Evolutionary conservation across 1,284 basidiomycete species (phyloP).

Genomic region (Fomitopsis pinicola): DNA sequence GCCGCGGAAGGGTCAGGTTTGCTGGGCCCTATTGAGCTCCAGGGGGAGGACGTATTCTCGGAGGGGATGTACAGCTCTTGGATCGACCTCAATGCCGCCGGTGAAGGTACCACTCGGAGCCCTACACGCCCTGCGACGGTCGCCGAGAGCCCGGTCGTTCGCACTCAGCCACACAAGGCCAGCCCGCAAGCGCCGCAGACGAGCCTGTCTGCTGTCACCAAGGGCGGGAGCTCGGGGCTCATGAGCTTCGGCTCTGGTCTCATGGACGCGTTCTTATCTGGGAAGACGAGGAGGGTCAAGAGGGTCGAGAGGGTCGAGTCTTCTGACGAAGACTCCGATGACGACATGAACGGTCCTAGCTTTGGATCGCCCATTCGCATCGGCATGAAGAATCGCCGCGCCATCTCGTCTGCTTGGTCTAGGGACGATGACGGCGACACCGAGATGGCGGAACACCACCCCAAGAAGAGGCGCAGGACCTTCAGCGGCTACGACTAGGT

Average conservation of each 20-base stretch:
- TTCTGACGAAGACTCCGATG: conserved; percentile 14
- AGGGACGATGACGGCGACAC: conserved; percentile 16
- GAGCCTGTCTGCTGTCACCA: conserved; percentile 6
- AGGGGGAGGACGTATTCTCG: conserved; percentile 18
- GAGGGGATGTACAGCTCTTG: conserved; percentile 16
- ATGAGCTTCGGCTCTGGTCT: conserved; percentile 16
- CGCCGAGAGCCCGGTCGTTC: conserved; percentile 56
- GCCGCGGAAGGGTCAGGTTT: conserved; percentile 8
- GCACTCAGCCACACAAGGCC: conserved; percentile 27
- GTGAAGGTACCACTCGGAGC: conserved; percentile 4
- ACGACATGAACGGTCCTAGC: conserved; percentile 15
- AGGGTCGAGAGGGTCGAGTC: conserved; percentile 1
- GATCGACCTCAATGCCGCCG: conserved; percentile 10
- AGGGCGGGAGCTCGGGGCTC: conserved; percentile 6
- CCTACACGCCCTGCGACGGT: conserved; percentile 38
- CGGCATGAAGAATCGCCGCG: conserved; percentile 22
- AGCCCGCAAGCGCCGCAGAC: conserved; percentile 4
- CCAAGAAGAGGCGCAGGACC: conserved; percentile 26
- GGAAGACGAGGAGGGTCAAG: conserved; percentile 8
- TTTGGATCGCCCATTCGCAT: conserved; percentile 11
- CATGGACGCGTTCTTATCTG: conserved; percentile 25
- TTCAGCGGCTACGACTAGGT: conserved; percentile 17
- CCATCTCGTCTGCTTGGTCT: conserved; percentile 12
- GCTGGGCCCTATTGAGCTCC: conserved; percentile 19
- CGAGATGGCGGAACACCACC: conserved; percentile 16